Base-by-base conservation (phyloP, 345 rosid species). In the Pugionium cornutum region DNA sequence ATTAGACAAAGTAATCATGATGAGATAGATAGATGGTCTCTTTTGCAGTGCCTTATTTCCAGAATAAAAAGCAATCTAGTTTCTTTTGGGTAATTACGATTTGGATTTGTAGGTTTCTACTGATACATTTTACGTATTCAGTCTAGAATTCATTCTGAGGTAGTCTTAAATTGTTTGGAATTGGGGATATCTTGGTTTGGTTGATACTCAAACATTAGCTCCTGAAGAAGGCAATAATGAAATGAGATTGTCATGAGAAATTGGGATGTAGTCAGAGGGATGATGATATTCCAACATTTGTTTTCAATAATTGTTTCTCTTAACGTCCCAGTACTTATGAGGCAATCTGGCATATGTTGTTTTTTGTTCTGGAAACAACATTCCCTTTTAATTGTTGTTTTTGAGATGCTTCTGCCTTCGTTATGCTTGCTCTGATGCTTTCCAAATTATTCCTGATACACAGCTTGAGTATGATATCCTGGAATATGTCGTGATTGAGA, bases 401-500 rank as follows among this genome's bases (percentile, higher is more conserved):
- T 18, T 49, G 11, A 54, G 65, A 62, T 61, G 53, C 41, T 68
- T 61, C 54, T 48, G 18, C 27, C 33, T 57, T 31, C 6, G 27
- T 40, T 32, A 27, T 53, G 33, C 52, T 41, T 27, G 31, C 41
- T 47, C 73, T 77, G 67, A 66, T 45, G 10, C 63, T 60, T 63
- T 42, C 41, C 35, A 67, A 69, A n/a, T 52, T 66, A 36, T 31
- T 55, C 41, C 49, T 67, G 45, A 43, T 62, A 37, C 79, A 56
- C 92, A 95, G 97, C 97, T 91, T 31, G 97, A 95, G 82, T 95
- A 95, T 74, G 99, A 95, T 77, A 80, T 91, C 70, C 76, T 95
- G 84, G 97, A 95, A 80, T 91, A 87, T 80, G 99, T 95, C 62
- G 99, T 95, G 59, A 91, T 95, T 76, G 99, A 95, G 80, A 89